These are phyloP conservation scores for Pestalotiopsis sp. DNA, from an alignment of 2,329 filamentous ascomycete species.

Conservation along the genomic window DNA sequence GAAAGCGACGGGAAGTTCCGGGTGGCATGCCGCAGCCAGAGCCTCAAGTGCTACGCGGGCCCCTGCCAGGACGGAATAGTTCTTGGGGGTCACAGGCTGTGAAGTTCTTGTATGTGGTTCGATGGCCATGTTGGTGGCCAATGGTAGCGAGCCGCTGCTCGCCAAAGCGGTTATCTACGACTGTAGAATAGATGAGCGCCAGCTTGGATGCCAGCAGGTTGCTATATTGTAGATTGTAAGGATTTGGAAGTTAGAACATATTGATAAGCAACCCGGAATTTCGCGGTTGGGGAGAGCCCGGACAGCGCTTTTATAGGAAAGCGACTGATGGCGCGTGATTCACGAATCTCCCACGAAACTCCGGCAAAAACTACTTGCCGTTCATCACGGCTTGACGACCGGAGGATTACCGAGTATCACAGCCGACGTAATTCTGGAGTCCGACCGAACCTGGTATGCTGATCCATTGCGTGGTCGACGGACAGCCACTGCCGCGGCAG, in stretches of 20 bases:
- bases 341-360: not conserved
- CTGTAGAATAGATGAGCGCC: constrained; percentile 8
- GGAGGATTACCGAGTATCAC: not conserved
- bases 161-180: constrained; percentile 12
- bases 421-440: not conserved
- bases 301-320: not conserved
- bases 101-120: constrained; percentile 8
- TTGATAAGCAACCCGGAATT: not conserved
- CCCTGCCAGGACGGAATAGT: constrained; percentile 36
- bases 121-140: constrained; percentile 20
- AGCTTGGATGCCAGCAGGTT: not conserved
- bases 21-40: constrained; percentile 28
- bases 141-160: constrained; percentile 12
- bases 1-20: constrained; percentile 36
- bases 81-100: constrained; percentile 8
- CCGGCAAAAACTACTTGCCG: not conserved
- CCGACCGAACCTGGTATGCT: constrained; percentile 4
- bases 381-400: not conserved
- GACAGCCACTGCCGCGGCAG: constrained; percentile 1
- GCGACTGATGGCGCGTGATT: not conserved
- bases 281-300: not conserved
- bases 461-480: constrained; percentile 2
- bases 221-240: not conserved
- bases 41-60: constrained; percentile 30
- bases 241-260: not conserved